These are phyloP conservation scores for Cryptococcus neoformans DNA, from an alignment of 1,284 basidiomycete species.

Conservation along the genomic window DNA sequence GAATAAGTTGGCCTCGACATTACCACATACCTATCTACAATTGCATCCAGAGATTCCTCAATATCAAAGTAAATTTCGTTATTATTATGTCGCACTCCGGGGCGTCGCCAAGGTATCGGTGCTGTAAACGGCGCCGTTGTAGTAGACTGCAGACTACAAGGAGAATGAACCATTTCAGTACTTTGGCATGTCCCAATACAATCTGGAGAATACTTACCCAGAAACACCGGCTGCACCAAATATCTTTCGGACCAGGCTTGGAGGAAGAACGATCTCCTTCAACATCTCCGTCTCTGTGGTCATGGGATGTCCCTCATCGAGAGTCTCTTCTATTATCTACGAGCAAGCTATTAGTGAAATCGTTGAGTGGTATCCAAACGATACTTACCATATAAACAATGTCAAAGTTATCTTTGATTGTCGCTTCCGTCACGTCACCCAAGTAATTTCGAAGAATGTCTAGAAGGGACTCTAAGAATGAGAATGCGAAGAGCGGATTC, in stretches of 20 bases:
- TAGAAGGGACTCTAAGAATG: conserved; percentile 80
- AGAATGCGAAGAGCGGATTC: conserved; percentile 84
- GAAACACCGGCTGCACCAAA: conserved; percentile 61
- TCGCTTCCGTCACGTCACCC: conserved; percentile 65
- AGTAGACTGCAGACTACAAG: conserved; percentile 43
- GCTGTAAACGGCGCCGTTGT: conserved; percentile 75
- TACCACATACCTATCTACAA: conserved; percentile 71
- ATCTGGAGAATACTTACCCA: conserved; percentile 43
- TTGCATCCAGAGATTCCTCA: conserved; percentile 74
- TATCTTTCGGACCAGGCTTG: conserved; percentile 76
- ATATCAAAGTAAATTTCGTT: conserved; percentile 96
- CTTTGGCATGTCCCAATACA: not conserved
- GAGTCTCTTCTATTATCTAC: conserved; percentile 89
- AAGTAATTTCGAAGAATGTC: conserved; percentile 85
- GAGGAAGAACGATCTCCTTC: conserved; percentile 86
- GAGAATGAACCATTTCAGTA: not conserved
- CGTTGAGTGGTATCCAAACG: not conserved
- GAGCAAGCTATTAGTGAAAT: not conserved
- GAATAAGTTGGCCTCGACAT: not conserved
- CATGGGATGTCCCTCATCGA: conserved; percentile 89
- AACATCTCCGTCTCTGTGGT: conserved; percentile 92
- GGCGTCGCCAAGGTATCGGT: conserved; percentile 90
- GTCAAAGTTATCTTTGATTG: conserved; percentile 90
- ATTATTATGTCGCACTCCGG: conserved; percentile 76
- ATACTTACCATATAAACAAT: conserved; percentile 79